Percentiles rank a stretch among this genome's conserved stretches.
phyloP scores from a whole-genome alignment of 2,329 filamentous ascomycete genomes.

The Pleomassaria siparia region DNA sequence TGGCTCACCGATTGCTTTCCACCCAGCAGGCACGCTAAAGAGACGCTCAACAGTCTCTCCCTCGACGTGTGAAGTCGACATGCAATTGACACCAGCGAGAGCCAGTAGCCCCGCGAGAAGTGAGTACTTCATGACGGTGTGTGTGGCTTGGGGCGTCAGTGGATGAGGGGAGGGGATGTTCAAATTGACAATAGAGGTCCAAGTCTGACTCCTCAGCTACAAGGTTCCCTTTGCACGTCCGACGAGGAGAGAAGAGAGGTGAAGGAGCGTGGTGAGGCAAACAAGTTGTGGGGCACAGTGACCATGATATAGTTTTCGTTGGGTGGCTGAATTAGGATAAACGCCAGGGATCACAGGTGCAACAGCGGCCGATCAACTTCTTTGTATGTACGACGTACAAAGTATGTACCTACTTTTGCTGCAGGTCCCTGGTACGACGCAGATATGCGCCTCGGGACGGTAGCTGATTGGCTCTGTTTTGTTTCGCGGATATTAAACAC shows the following conservation, averaged over 20 bases:
- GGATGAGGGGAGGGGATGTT: neutral
- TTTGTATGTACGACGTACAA: too few species aligned
- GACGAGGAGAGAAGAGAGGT: too few species aligned
- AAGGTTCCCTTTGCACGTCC: neutral
- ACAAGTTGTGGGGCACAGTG: slow-evolving; percentile 2
- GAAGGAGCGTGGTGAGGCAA: neutral
- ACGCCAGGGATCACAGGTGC: slow-evolving; percentile 7
- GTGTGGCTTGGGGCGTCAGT: neutral
- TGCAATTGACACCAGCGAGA: slow-evolving; percentile 21
- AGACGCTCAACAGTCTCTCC: slow-evolving; percentile 36
- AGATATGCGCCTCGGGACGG: slow-evolving; percentile 1
- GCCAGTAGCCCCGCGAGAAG: slow-evolving; percentile 37
- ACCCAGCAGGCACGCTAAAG: slow-evolving; percentile 35
- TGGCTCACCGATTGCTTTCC: slow-evolving; percentile 38
- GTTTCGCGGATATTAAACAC: slow-evolving; percentile 12
- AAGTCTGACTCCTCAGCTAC: neutral
- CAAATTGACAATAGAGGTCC: too few species aligned
- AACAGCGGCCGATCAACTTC: slow-evolving; percentile 9
- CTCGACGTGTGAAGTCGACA: slow-evolving; percentile 29
- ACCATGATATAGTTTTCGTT: slow-evolving; percentile 13
- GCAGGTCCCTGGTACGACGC: slow-evolving; percentile 14
- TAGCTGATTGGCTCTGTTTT: slow-evolving; percentile 7
- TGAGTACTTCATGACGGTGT: slow-evolving; percentile 23
- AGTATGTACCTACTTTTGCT: too few species aligned
- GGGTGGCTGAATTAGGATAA: slow-evolving; percentile 6